Base-by-base conservation (phyloP, 1,139 yeast species). In the Suhomyces bolitotheri region DNA sequence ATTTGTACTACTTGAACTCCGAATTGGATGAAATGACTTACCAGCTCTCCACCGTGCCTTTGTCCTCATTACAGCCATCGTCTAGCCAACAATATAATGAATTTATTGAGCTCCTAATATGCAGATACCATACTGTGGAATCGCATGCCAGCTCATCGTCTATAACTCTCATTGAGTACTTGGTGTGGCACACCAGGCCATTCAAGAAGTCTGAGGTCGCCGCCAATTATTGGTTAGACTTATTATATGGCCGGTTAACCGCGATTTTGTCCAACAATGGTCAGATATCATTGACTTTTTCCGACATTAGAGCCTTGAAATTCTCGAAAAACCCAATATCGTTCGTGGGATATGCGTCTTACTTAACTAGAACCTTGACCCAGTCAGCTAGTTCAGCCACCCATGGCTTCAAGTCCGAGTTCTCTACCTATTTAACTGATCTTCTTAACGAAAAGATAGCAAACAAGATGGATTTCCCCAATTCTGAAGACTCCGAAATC, bases 191-290 rank as follows among this genome's bases (percentile, higher is more conserved):
- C 34, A 50, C 50, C 15, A 47, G 39, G 19, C 66, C 67, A 8
- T 66, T 65, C 40, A 38, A 44, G 16, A 62, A 60, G 40, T 57
- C 69, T 5, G 64, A 66, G 30, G 60, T 66, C 15, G 60, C 69
- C 2, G 71, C 66, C 3, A 59, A 60, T 33, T 51, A 58, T 36
- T 71, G 76, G 76, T 50, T 65, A n/a, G 66, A 60, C 17, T 48
- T 61, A 22, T 44, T 68, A 27, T 59, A 54, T 39, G 47, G 46
- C 20, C 53, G 57, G 33, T 53, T 66, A 22, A 54, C 66, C 9
- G 31, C 40, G 13, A 39, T 45, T 10, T 47, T 66, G 32, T 43
- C 61, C 10, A 46, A 50, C 10, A 48, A 52, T 19, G 64, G 64
- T 16, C 45, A 47, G 4, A 21, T 23, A 16, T 24, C 25, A 13